Evolutionary conservation across 352 stramenopile species (phyloP).

Genomic region (Pilasporangium apinafurcum): DNA sequence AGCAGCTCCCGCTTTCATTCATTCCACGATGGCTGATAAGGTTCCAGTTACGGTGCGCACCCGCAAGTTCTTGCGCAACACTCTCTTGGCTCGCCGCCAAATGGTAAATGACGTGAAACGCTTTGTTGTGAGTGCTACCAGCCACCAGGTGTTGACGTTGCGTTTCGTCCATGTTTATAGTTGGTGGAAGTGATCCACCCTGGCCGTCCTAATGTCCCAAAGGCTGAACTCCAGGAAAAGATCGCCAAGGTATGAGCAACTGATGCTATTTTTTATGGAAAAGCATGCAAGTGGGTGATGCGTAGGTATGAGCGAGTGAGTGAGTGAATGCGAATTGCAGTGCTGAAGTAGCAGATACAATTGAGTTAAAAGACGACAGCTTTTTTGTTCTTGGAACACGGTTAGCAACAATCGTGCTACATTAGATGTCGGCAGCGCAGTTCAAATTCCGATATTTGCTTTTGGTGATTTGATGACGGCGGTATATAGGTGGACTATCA

Average conservation of each 20-base stretch:
- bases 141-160: neutral
- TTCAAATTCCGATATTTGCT: too few relatives aligned
- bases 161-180: slow-evolving; percentile 23
- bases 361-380: neutral
- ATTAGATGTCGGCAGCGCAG: too few relatives aligned
- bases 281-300: too few relatives aligned
- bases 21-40: slow-evolving; percentile 90
- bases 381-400: too few relatives aligned
- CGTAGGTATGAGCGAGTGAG: neutral
- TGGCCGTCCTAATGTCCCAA: slow-evolving; percentile 94
- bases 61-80: slow-evolving; percentile 99
- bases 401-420: too few relatives aligned
- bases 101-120: slow-evolving; percentile 84
- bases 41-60: slow-evolving; percentile 97
- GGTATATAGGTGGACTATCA: too few relatives aligned
- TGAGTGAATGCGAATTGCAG: neutral
- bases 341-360: neutral
- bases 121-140: neutral
- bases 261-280: neutral
- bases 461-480: too few relatives aligned
- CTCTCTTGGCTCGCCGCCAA: slow-evolving; percentile 95
- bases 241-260: slow-evolving; percentile 90
- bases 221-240: slow-evolving; percentile 97
- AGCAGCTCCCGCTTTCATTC: slow-evolving; percentile 14
- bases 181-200: slow-evolving; percentile 98